These are phyloP conservation scores for Magnolia changhungtana DNA, from an alignment of 164 flowering plant genomes.

Conservation along the genomic window DNA sequence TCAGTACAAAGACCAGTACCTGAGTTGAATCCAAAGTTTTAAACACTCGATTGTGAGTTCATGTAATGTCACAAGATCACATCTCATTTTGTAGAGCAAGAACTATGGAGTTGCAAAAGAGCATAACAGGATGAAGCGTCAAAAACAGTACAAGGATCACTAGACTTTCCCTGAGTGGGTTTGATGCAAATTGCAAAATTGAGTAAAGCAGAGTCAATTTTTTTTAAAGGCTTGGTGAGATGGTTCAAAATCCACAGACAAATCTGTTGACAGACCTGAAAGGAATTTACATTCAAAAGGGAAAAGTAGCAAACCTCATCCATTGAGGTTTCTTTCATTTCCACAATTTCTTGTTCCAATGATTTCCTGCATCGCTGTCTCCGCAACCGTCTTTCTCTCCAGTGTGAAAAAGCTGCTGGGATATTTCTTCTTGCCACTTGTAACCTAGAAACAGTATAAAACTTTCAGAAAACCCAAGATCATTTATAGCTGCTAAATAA, in stretches of 20 bases:
- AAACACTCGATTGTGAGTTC: no score
- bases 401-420: slow-evolving; percentile 50
- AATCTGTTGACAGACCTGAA: background rate
- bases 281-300: background rate
- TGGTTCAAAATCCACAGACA: background rate
- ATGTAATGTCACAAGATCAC: no score
- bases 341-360: slow-evolving; percentile 49
- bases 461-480: background rate
- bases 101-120: no score
- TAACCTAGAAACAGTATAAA: slow-evolving; percentile 38
- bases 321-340: slow-evolving; percentile 23
- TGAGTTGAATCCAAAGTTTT: no score
- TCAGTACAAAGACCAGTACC: no score
- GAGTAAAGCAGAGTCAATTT: no score
- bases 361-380: slow-evolving; percentile 30
- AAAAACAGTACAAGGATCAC: no score
- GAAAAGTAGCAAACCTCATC: slow-evolving; percentile 35
- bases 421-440: slow-evolving; percentile 54
- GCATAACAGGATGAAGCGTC: no score
- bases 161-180: no score
- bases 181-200: no score
- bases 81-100: no score
- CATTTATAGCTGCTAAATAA: background rate
- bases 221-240: no score
- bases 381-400: slow-evolving; percentile 37